Conservation (phyloP, 257 asterid species). For the Solanum tarijense region DNA sequence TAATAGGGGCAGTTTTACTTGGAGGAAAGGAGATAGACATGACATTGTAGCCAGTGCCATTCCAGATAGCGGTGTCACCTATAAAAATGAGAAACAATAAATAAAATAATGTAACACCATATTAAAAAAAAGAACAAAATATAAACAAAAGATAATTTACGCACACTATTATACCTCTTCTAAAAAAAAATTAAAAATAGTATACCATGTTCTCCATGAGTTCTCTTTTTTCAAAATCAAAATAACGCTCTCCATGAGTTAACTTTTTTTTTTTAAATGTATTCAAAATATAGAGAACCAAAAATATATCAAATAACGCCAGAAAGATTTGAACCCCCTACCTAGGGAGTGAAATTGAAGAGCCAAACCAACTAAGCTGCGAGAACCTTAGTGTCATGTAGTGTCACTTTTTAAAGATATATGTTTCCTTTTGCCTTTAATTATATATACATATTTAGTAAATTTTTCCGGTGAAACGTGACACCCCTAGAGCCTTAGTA, state of each 20-base stretch:
- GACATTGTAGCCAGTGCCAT: not conserved
- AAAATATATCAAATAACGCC: too few species aligned
- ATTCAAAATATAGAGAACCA: not conserved
- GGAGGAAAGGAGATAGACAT: not conserved
- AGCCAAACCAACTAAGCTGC: too few species aligned
- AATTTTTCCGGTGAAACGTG: not conserved
- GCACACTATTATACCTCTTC: not conserved
- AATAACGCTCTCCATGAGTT: too few species aligned
- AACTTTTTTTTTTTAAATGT: not conserved
- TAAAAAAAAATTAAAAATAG: too few species aligned
- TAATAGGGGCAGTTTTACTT: not conserved
- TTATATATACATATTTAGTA: not conserved
- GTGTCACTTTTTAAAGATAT: not conserved
- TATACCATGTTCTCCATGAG: not conserved
- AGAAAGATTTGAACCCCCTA: not conserved
- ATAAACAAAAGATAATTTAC: too few species aligned
- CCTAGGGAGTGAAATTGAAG: not conserved
- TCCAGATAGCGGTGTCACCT: not conserved
- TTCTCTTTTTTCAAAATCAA: too few species aligned
- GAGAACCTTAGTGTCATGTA: not conserved
- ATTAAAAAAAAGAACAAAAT: not conserved
- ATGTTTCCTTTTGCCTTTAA: not conserved
- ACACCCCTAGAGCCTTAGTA: not conserved
- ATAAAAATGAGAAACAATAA: not conserved
- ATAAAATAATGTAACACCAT: not conserved